A percentile compares a stretch with the other conserved stretches of the same genome.
These are phyloP conservation scores for Pezicula neosporulosa DNA, from an alignment of 2,329 filamentous ascomycete species.

Conservation along the genomic window DNA sequence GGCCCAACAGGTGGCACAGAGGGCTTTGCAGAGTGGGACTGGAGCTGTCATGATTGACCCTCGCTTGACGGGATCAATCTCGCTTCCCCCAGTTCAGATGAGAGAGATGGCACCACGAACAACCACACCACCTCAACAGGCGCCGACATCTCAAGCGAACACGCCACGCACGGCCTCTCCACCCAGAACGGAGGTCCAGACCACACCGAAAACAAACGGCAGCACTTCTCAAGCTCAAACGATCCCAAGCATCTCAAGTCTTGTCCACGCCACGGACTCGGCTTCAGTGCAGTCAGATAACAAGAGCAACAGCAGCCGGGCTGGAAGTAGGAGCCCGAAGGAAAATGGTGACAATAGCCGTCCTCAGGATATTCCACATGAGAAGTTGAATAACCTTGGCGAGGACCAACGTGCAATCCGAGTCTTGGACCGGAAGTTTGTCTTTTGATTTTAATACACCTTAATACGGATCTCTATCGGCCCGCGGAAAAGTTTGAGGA, in stretches of 20 bases:
- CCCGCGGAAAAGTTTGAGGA: neutral
- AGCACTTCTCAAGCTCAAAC: constrained; percentile 21
- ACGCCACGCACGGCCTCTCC: constrained; percentile 18
- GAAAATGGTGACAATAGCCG: constrained; percentile 23
- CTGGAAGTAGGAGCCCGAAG: constrained; percentile 23
- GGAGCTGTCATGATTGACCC: constrained; percentile 19
- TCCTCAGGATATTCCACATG: constrained; percentile 51
- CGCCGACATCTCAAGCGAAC: constrained; percentile 9
- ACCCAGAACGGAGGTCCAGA: constrained; percentile 4
- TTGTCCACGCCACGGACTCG: constrained; percentile 26
- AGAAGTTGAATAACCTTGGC: constrained; percentile 47
- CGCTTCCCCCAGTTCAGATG: constrained; percentile 15
- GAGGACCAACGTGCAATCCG: constrained; percentile 65
- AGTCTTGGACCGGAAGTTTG: constrained; percentile 60
- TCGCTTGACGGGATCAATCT: constrained; percentile 12
- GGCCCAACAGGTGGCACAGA: constrained; percentile 27
- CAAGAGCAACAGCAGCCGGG: constrained; percentile 24
- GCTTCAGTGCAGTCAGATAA: constrained; percentile 24
- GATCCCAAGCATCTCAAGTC: constrained; percentile 27
- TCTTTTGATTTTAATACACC: constrained; percentile 19
- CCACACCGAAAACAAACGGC: constrained; percentile 14
- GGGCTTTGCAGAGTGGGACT: constrained; percentile 18
- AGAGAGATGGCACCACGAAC: constrained; percentile 6
- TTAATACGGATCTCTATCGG: neutral
- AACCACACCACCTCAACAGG: constrained; percentile 18